phyloP scores from a whole-genome alignment of 208 protist genomes.

The Eutreptiella sp. region DNA sequence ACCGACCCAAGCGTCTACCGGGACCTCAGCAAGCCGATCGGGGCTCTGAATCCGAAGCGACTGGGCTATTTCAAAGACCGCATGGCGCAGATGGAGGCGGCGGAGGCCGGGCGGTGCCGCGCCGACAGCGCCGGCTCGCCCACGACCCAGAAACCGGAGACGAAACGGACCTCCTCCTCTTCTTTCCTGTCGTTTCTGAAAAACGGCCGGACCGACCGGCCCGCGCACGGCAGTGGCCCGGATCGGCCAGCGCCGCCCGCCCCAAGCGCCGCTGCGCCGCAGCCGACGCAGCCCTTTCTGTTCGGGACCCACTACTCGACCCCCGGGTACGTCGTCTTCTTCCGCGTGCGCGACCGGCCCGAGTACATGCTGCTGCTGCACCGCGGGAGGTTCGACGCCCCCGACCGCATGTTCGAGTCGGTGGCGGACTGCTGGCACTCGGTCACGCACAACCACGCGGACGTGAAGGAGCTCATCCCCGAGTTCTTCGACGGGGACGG shows the following conservation, averaged over 20 bases:
- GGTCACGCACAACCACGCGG: conserved; percentile 44
- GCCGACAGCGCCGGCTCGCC: background rate
- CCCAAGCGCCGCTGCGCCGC: no score
- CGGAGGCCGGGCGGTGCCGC: conserved; percentile 35
- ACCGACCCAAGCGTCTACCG: conserved; percentile 51
- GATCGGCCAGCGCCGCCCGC: background rate
- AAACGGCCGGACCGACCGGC: no score
- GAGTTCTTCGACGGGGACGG: conserved; percentile 65
- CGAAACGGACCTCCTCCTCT: no score
- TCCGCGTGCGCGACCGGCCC: conserved; percentile 68
- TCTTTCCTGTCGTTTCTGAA: no score
- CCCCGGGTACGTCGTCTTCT: conserved; percentile 86
- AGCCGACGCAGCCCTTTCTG: no score
- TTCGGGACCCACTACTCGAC: conserved; percentile 93
- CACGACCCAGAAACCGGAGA: no score
- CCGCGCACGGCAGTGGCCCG: background rate
- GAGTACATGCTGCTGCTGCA: conserved; percentile 78
- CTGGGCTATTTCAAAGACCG: conserved; percentile 53
- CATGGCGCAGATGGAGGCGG: conserved; percentile 39
- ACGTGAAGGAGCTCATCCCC: conserved; percentile 87
- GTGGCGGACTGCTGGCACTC: conserved; percentile 67
- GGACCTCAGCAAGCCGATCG: conserved; percentile 83
- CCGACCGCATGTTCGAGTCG: conserved; percentile 82
- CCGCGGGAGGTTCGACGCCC: conserved; percentile 74
- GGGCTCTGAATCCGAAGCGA: conserved; percentile 62